Evolutionary conservation across 2,329 filamentous ascomycete species (phyloP), one percentile per base, ranked within the genome.

Genomic region (Elsinoe fawcettii): DNA sequence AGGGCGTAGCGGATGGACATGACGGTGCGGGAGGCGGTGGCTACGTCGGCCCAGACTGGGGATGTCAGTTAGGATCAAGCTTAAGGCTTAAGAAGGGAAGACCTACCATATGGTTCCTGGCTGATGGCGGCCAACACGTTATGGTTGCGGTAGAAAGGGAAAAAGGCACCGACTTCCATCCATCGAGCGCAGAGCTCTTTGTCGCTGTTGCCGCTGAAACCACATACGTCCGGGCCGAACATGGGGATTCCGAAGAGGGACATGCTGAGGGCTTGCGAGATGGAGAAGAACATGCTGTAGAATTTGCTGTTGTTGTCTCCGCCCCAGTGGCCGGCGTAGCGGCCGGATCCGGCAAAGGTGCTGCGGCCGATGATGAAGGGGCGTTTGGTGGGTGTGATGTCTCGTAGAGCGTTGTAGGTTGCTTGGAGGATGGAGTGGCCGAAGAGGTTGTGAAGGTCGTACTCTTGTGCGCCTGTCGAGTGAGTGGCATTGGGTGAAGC

Each of bases 341-440:
- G 83, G 1, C 90, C 89, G 0, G 82, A 82, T 2, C 89, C 88
- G 8, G 87, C 79, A 66, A 92, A 93, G 1, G 88, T 93, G 37
- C 85, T 88, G 14, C 90, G 84, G 0, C 86, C 87, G 65, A 95
- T 90, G 66, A 95, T 87, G 71, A 95, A 88, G 0, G 90, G 90
- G 0, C 90, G 83, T 68, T 87, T 87, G 12, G 73, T 76, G 0
- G 86, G 82, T 59, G 82, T 81, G 16, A 88, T 75, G 1, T 75
- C 69, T 2, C 85, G 73, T 30, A 93, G 80, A 58, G 83, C 87
- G 47, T 85, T 74, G 66, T 90, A 89, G 0, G 89, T 93, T 8
- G 87, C 86, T 59, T 87, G 86, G 58, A 90, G 75, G 62, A 91
- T 87, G 67, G 86, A 83, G 64, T 87, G 79, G 0, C 88, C 88